Conservation (phyloP, 768 basidiomycete genomes). For the Termitomyces sp. region DNA sequence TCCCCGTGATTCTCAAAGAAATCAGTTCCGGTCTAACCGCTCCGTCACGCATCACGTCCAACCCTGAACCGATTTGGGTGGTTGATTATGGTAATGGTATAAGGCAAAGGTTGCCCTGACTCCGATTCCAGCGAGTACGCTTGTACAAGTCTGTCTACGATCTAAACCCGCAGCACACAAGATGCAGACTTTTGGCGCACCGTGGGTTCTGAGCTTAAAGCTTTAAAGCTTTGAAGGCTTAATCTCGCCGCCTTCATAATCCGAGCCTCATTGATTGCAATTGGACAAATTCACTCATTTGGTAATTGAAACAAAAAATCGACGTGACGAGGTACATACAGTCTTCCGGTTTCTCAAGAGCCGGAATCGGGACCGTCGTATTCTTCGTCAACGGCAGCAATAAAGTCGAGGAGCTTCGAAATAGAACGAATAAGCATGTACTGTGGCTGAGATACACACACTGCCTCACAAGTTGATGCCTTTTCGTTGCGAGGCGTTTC, state of each 20-base stretch:
- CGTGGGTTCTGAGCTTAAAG: too few species aligned
- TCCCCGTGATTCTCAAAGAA: slow-evolving; percentile 2
- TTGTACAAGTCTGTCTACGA: too few species aligned
- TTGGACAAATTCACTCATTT: not conserved
- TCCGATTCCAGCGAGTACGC: too few species aligned
- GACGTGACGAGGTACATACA: not conserved
- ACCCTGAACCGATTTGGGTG: too few species aligned
- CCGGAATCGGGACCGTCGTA: slow-evolving; percentile 5
- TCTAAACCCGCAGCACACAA: too few species aligned
- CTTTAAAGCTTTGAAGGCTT: too few species aligned
- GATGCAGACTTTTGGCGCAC: too few species aligned
- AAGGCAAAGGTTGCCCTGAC: too few species aligned
- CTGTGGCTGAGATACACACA: not conserved
- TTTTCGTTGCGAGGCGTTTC: slow-evolving; percentile 55
- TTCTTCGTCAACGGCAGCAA: slow-evolving; percentile 12
- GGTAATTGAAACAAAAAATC: not conserved
- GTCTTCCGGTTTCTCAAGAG: not conserved
- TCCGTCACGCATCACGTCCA: not conserved
- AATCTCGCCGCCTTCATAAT: not conserved
- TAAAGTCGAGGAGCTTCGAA: slow-evolving; percentile 12
- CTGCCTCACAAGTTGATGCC: slow-evolving; percentile 60
- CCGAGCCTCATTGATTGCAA: not conserved
- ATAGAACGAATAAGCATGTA: not conserved
- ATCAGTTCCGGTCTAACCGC: not conserved
- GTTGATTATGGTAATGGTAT: too few species aligned